Evolutionary conservation across 1,284 basidiomycete genomes (phyloP).

Genomic region (Fomitiporia mediterranea): DNA sequence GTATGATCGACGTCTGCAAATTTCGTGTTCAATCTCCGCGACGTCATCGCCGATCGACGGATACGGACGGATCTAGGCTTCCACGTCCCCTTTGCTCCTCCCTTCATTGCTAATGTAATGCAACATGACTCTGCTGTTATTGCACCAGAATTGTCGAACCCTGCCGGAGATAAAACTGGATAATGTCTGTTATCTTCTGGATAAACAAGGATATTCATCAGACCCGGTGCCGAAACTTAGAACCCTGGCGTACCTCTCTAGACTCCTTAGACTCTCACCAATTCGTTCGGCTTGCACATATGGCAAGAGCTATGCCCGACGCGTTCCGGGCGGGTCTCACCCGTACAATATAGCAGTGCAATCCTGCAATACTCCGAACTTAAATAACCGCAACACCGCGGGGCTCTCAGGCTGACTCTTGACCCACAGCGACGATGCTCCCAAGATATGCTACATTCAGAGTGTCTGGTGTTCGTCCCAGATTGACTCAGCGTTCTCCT

Average conservation of each 20-base stretch:
- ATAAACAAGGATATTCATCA: not conserved
- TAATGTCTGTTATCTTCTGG: not conserved
- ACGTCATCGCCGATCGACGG: not conserved
- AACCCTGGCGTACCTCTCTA: no score
- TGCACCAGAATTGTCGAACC: no score
- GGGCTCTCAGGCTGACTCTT: not conserved
- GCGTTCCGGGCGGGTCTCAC: no score
- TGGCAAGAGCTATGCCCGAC: no score
- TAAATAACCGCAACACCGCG: no score
- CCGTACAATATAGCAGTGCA: no score
- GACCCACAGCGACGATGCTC: not conserved
- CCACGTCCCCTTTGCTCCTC: no score
- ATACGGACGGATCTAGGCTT: not conserved
- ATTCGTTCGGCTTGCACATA: no score
- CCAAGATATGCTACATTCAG: not conserved
- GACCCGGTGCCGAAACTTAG: not conserved
- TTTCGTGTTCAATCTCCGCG: not conserved
- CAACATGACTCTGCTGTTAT: not conserved
- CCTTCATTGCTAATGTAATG: not conserved
- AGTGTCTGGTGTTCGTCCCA: not conserved
- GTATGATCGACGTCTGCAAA: constrained; percentile 6
- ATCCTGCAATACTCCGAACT: no score
- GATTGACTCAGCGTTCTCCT: not conserved
- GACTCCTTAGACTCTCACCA: no score
- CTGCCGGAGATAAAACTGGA: not conserved